Evolutionary conservation across 2,329 filamentous ascomycete species (phyloP), one percentile per base, ranked within the genome.

Genomic region (Rhinocladiella mackenziei): DNA sequence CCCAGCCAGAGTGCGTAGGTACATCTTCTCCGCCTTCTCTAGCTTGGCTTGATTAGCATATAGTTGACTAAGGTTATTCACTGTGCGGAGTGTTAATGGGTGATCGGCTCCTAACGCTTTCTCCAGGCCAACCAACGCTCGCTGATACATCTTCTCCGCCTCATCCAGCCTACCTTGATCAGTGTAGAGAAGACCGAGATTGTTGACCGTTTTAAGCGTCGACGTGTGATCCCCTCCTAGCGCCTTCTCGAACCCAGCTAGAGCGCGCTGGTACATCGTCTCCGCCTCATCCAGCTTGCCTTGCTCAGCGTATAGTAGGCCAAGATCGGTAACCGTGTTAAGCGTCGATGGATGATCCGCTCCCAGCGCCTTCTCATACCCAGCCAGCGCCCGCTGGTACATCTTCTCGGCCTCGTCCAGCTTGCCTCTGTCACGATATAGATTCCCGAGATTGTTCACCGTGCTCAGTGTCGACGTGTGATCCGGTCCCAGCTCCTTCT

Each of bases 231-330:
- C 28, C 28, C 4, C 4, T 5, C 28, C 28, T 5, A 30, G 28
- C 11, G 11, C 28, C 28, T 30, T 30, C 28, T 30, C 28, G 11
- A n/a, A n/a, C 11, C 28, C 28, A n/a, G n/a, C 11, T n/a, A 30
- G 28, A 5, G 28, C 28, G 5, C 28, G 28, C 5, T 6, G 28
- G 28, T 30, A 30, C 28, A 26, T 26, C 38, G 28, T 26, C 38
- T 55, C 55, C 34, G 57, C 51, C 48, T 58, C 45, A 11, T 53
- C 32, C 9, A 57, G 50, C 51, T 55, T 55, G 23, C 56, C 56
- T 33, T 56, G 55, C 15, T 53, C 40, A 9, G 3, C 10, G 45
- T 58, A 55, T 14, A 55, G 45, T 43, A 8, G 3, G 4, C 50
- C 58, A 15, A 60, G 44, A 39, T 54, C 50, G 30, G 55, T 47